phyloP scores from a whole-genome alignment of 768 basidiomycete species.

The Suillus subalutaceus region DNA sequence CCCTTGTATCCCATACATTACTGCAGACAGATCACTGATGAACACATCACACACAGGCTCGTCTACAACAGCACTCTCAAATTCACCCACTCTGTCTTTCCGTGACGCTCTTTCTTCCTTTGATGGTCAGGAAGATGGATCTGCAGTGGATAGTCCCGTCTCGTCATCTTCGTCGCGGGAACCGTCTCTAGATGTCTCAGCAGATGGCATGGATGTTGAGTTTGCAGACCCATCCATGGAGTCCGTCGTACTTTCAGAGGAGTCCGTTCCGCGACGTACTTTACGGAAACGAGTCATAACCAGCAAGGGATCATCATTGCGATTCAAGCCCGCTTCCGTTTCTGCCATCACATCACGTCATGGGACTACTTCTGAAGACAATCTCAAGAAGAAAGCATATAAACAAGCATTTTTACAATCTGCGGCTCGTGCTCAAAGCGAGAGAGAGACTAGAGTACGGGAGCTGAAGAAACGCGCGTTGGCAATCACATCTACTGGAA shows the following conservation, averaged over 20 bases:
- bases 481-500: conserved; percentile 36
- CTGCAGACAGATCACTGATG: conserved; percentile 7
- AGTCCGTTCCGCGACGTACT: conserved; percentile 27
- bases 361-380: conserved; percentile 30
- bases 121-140: conserved; percentile 32
- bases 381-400: conserved; percentile 28
- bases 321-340: conserved; percentile 26
- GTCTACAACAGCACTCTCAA: conserved; percentile 22
- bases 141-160: conserved; percentile 31
- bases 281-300: conserved; percentile 26
- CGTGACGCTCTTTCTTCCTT: conserved; percentile 34
- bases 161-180: conserved; percentile 37
- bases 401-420: conserved; percentile 25
- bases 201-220: conserved; percentile 30
- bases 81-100: conserved; percentile 35
- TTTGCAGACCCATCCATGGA: conserved; percentile 28
- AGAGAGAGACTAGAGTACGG: conserved; percentile 35
- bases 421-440: conserved; percentile 26
- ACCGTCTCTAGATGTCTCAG: conserved; percentile 29
- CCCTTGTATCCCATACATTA: not conserved
- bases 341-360: conserved; percentile 29
- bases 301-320: conserved; percentile 29
- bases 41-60: conserved; percentile 17
- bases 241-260: conserved; percentile 25
- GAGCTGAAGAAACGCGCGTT: conserved; percentile 34